Base-by-base conservation (phyloP, 2,329 filamentous ascomycete species). In the Aspergillus quadricinctus region DNA sequence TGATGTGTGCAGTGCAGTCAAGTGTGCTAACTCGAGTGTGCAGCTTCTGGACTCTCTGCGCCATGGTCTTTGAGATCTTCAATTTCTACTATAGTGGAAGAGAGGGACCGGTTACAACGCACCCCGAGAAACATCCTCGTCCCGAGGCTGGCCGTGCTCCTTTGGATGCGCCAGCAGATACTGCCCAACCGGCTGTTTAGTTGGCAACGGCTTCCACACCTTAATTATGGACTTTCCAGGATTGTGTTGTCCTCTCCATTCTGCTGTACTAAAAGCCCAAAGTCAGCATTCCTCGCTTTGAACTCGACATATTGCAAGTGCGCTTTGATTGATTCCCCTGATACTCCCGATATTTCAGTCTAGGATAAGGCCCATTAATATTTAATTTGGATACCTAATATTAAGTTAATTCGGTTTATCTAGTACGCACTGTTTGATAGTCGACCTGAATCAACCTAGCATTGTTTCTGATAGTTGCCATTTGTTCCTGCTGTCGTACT, bases 21-120 rank as follows among this genome's bases (percentile, higher is more conserved):
- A 14, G 5, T 7, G 14, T 17, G 31, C 31, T 37, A 37, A 37
- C 31, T 17, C 14, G 17, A 6, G 31, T 21, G 41, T 37, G 17
- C 23, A 61, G 59, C 50, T 60, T 60, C 55, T 61, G 52, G 52
- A 54, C 53, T 1, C 48, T 61, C 37, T 59, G 55, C 48, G 55
- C 52, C 37, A n/a, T 61, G 37, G 60, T 57, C 46, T 40, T 61
- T 31, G 59, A 61, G 56, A 60, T 52, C 28, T 49, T 52, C 29
- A 61, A 61, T 50, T 19, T 61, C 11, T 61, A 56, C 41, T 31
- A 55, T 21, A 23, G 54, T 19, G 37, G 48, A 27, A 43, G 25
- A 29, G 23, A 21, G 37, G 17, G 11, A 27, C 19, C 19, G 9
- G 14, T 6, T 19, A 23, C 23, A 17, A 37, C 27, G 19, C 11